Evolutionary conservation across 2,329 filamentous ascomycete genomes (phyloP).

Genomic region (Helicocarpus griseus): DNA sequence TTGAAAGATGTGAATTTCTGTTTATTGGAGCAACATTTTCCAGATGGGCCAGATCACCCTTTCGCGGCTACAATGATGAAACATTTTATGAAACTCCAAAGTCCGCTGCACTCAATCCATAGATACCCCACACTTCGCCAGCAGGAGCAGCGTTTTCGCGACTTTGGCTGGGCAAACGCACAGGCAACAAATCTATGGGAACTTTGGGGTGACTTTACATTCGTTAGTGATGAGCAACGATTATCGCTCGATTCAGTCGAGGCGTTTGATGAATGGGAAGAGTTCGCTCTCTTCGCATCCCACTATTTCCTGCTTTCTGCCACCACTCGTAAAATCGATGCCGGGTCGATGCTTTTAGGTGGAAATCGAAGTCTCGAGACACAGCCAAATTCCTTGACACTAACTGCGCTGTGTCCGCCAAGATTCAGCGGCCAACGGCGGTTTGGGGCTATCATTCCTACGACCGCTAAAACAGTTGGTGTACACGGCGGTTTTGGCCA

Average conservation of each 20-base stretch:
- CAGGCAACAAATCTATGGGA: constrained; percentile 67
- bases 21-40: constrained; percentile 76
- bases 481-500: constrained; percentile 35
- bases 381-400: constrained; percentile 4
- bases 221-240: constrained; percentile 53
- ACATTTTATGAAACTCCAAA: constrained; percentile 73
- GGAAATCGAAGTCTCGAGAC: constrained; percentile 1
- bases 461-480: constrained; percentile 24
- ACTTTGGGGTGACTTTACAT: constrained; percentile 62
- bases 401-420: constrained; percentile 18
- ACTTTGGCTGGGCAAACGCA: constrained; percentile 57
- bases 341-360: constrained; percentile 7
- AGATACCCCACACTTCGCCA: constrained; percentile 57
- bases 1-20: constrained; percentile 60
- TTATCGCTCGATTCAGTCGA: constrained; percentile 59
- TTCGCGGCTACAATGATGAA: constrained; percentile 79
- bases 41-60: constrained; percentile 65
- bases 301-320: constrained; percentile 77
- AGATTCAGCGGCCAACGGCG: constrained; percentile 43
- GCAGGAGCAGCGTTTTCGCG: constrained; percentile 59
- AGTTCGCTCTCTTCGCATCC: constrained; percentile 72
- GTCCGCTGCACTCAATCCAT: constrained; percentile 64
- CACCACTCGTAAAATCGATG: constrained; percentile 24
- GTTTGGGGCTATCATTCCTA: constrained; percentile 48
- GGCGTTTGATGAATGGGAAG: constrained; percentile 93